Percentiles rank a stretch among this genome's conserved stretches.
Conservation (phyloP, 495 filamentous ascomycete species). For the Hapsidospora chrysogenum region DNA sequence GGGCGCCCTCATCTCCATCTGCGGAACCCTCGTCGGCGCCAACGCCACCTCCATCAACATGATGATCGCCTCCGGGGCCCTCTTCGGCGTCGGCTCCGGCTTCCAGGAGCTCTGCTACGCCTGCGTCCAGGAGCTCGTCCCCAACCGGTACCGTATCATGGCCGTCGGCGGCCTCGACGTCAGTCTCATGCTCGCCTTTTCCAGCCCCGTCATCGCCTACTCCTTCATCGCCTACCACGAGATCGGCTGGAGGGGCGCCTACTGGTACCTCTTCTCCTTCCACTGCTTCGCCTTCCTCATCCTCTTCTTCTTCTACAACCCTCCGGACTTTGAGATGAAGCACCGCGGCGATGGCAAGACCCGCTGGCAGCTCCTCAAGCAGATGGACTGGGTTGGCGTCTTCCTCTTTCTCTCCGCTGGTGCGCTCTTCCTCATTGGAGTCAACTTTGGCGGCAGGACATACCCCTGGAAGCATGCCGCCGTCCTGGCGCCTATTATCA, state of each 20-base stretch:
- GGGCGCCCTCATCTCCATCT: conserved; percentile 11
- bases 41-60: conserved; percentile 15
- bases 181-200: conserved; percentile 10
- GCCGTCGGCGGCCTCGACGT: conserved; percentile 13
- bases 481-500: conserved; percentile 2
- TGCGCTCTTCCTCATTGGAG: conserved; percentile 21
- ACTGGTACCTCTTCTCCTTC: conserved; percentile 16
- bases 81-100: conserved; percentile 15
- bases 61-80: conserved; percentile 14
- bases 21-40: conserved; percentile 18
- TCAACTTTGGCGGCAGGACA: conserved; percentile 6
- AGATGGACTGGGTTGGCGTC: conserved; percentile 18
- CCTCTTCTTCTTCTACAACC: conserved; percentile 7
- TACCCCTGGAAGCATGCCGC: conserved; percentile 1
- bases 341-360: conserved; percentile 4
- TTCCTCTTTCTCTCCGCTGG: conserved; percentile 15
- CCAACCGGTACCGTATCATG: conserved; percentile 15
- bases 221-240: conserved; percentile 10
- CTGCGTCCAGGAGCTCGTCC: conserved; percentile 21
- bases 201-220: conserved; percentile 13
- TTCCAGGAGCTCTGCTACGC: conserved; percentile 19
- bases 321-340: conserved; percentile 8
- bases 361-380: conserved; percentile 7
- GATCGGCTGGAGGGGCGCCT: conserved; percentile 16
- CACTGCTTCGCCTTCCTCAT: conserved; percentile 13